Evolutionary conservation across 768 basidiomycete species (phyloP).

Genomic region (Russula olivacea): DNA sequence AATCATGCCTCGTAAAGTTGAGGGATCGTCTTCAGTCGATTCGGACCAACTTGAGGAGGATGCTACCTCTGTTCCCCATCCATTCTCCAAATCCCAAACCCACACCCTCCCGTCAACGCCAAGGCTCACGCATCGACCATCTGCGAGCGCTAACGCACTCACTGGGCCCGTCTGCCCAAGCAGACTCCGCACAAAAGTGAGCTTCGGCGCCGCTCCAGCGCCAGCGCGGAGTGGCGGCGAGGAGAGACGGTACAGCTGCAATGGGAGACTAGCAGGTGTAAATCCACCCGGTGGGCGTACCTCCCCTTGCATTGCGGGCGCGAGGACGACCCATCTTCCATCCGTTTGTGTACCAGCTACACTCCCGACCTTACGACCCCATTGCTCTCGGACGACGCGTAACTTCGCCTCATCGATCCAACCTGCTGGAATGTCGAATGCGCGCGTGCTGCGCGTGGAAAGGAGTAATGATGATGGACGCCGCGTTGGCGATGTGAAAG

Average conservation of each 20-base stretch:
- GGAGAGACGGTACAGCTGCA: slow-evolving; percentile 71
- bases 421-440: slow-evolving; percentile 64
- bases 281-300: slow-evolving; percentile 22
- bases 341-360: slow-evolving; percentile 78
- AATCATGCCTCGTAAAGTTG: slow-evolving; percentile 38
- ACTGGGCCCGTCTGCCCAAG: slow-evolving; percentile 66
- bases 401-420: slow-evolving; percentile 68
- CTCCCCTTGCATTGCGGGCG: slow-evolving; percentile 40
- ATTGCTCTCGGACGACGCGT: slow-evolving; percentile 61
- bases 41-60: slow-evolving; percentile 24
- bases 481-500: slow-evolving; percentile 28
- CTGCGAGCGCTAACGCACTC: slow-evolving; percentile 63
- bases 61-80: slow-evolving; percentile 36
- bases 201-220: slow-evolving; percentile 50
- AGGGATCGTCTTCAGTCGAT: slow-evolving; percentile 1
- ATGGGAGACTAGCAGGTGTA: slow-evolving; percentile 37
- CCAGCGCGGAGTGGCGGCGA: slow-evolving; percentile 47
- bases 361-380: slow-evolving; percentile 63
- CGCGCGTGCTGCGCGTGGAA: slow-evolving; percentile 57
- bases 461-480: slow-evolving; percentile 44
- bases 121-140: slow-evolving; percentile 77
- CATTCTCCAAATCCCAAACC: slow-evolving; percentile 81
- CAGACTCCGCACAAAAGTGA: slow-evolving; percentile 65
- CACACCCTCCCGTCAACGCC: slow-evolving; percentile 67
- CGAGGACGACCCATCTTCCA: slow-evolving; percentile 80